Evolutionary conservation across 352 stramenopile species (phyloP).

Genomic region (Pythium oligandrum): DNA sequence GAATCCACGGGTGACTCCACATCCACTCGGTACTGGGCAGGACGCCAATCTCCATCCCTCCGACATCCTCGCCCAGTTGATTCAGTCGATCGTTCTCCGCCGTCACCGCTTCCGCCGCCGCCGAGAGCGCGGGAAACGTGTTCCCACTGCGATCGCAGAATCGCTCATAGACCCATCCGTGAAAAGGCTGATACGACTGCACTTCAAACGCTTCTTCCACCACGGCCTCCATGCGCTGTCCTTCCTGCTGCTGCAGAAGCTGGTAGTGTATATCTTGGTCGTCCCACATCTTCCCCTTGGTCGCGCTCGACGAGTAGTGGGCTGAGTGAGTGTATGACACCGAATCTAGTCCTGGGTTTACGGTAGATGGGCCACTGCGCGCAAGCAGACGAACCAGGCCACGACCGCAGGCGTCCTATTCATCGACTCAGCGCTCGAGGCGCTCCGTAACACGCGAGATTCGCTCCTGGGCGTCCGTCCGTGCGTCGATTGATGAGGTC

Average conservation of each 20-base stretch:
- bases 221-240: constrained; percentile 51
- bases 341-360: too few relatives aligned
- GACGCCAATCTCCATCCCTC: constrained; percentile 53
- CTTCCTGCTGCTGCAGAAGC: constrained; percentile 11
- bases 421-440: too few relatives aligned
- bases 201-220: constrained; percentile 85
- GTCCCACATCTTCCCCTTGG: constrained; percentile 15
- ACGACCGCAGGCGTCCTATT: too few relatives aligned
- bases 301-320: too few relatives aligned
- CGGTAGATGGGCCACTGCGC: too few relatives aligned
- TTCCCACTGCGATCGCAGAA: constrained; percentile 80
- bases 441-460: too few relatives aligned
- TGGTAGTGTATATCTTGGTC: constrained; percentile 14
- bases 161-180: constrained; percentile 72
- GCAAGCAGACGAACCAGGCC: too few relatives aligned
- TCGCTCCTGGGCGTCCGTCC: too few relatives aligned
- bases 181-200: constrained; percentile 78
- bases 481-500: too few relatives aligned
- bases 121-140: constrained; percentile 53
- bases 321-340: too few relatives aligned
- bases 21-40: constrained; percentile 68
- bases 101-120: constrained; percentile 30
- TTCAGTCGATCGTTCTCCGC: constrained; percentile 55
- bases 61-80: constrained; percentile 25
- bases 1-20: constrained; percentile 77